Evolutionary conservation across 2,329 filamentous ascomycete genomes (phyloP).

Genomic region (Neobulgaria alba): DNA sequence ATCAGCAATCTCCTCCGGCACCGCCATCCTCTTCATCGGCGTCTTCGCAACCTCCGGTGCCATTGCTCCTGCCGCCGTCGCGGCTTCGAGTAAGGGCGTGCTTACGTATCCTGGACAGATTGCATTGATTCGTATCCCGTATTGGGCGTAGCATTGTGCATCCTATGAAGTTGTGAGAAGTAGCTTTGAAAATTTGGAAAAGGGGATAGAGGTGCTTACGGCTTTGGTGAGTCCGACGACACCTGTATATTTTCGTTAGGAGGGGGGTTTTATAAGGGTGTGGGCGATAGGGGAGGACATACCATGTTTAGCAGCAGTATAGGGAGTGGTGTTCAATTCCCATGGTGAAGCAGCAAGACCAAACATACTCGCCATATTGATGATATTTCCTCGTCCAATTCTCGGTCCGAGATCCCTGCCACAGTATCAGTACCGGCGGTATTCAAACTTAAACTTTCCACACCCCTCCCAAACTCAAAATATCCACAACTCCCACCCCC

Average conservation of each 20-base stretch:
- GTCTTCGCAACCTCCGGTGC: conserved; percentile 35
- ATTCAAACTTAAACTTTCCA: too few relatives aligned
- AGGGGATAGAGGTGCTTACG: neutral
- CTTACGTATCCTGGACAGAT: conserved; percentile 77
- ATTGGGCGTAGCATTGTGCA: neutral
- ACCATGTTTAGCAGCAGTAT: conserved; percentile 45
- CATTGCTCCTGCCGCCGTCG: conserved; percentile 27
- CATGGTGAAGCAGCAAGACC: conserved; percentile 35
- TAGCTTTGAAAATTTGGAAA: too few relatives aligned
- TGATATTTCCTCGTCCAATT: conserved; percentile 41
- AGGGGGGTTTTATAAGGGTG: too few relatives aligned
- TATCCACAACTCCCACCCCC: too few relatives aligned
- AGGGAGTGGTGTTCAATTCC: conserved; percentile 36
- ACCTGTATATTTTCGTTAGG: conserved; percentile 15
- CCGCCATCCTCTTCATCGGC: conserved; percentile 38
- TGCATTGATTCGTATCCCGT: conserved; percentile 53
- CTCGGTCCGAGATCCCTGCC: conserved; percentile 31
- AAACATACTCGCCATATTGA: conserved; percentile 46
- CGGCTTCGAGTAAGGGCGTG: conserved; percentile 46
- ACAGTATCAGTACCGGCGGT: too few relatives aligned
- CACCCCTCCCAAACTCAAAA: too few relatives aligned
- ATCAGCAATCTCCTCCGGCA: conserved; percentile 45
- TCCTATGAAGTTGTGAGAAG: too few relatives aligned
- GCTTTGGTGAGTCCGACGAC: conserved; percentile 1
- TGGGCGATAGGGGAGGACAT: conserved; percentile 9